Evolutionary conservation across 2,329 filamentous ascomycete genomes (phyloP).

Genomic region (Alternaria panax): DNA sequence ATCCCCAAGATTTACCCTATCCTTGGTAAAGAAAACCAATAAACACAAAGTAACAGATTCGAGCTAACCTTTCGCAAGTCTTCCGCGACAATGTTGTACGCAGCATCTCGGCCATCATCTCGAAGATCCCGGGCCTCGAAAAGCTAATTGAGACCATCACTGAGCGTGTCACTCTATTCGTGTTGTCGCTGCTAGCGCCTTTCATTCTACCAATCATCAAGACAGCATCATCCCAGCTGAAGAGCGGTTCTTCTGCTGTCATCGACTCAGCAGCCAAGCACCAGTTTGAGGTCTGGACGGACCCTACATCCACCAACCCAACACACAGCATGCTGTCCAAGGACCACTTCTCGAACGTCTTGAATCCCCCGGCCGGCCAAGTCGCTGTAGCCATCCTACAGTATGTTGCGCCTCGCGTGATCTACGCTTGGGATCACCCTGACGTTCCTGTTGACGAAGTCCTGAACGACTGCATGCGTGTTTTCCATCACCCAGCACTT

Average conservation of each 20-base stretch:
- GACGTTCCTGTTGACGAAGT: conserved; percentile 84
- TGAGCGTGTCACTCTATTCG: conserved; percentile 89
- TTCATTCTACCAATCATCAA: conserved; percentile 93
- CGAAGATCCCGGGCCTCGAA: conserved; percentile 91
- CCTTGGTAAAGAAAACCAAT: conserved; percentile 51
- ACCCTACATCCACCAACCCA: conserved; percentile 57
- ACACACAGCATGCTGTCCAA: conserved; percentile 62
- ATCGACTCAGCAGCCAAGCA: conserved; percentile 61
- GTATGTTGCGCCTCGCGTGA: conserved; percentile 84
- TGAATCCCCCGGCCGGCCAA: conserved; percentile 59
- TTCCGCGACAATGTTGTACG: conserved; percentile 96
- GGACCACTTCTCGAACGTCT: conserved; percentile 60
- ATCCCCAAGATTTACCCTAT: conserved; percentile 86
- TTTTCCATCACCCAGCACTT: conserved; percentile 90
- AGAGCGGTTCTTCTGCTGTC: conserved; percentile 80
- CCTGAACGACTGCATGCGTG: conserved; percentile 77
- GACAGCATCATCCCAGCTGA: conserved; percentile 81
- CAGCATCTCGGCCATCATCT: conserved; percentile 81
- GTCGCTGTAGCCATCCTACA: conserved; percentile 70
- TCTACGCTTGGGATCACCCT: conserved; percentile 93
- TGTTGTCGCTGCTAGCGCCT: conserved; percentile 87
- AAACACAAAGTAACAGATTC: not conserved
- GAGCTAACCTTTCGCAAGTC: conserved; percentile 48
- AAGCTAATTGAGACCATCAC: conserved; percentile 90
- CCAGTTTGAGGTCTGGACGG: conserved; percentile 60